Conservation (phyloP, 1,284 basidiomycete species). For the Rhodotorula sp. region DNA sequence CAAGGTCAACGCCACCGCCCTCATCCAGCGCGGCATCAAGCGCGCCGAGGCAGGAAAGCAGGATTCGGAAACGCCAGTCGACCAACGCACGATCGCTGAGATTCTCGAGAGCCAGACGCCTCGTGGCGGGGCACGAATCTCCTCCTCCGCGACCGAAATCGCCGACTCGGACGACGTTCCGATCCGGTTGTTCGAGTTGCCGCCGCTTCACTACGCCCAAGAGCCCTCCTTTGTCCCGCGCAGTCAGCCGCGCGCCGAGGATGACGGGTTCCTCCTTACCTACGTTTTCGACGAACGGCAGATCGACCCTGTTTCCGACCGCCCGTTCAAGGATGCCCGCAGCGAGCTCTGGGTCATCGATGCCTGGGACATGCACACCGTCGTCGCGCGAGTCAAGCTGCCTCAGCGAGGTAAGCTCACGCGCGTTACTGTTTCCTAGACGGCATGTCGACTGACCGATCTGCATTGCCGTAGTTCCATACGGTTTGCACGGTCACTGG, state of each 20-base stretch:
- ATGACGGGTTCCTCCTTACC: constrained; percentile 55
- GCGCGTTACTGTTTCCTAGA: not conserved
- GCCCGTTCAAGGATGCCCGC: constrained; percentile 46
- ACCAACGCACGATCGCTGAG: constrained; percentile 49
- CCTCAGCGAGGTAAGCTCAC: constrained; percentile 49
- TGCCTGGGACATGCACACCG: constrained; percentile 49
- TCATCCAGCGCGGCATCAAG: constrained; percentile 47
- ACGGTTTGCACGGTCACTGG: constrained; percentile 49
- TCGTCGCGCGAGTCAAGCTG: constrained; percentile 52
- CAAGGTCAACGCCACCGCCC: constrained; percentile 51
- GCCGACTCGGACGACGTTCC: constrained; percentile 30
- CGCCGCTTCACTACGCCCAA: constrained; percentile 52
- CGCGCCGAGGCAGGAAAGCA: constrained; percentile 42
- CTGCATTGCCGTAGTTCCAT: constrained; percentile 43
- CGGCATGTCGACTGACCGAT: not conserved
- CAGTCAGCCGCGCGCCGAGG: constrained; percentile 46
- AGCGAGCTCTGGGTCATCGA: constrained; percentile 55
- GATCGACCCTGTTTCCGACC: constrained; percentile 47
- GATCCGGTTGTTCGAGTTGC: constrained; percentile 52
- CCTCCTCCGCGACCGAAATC: not conserved
- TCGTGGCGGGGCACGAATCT: not conserved
- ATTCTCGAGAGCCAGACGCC: constrained; percentile 47
- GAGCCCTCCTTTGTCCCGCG: constrained; percentile 53
- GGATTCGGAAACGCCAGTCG: constrained; percentile 46
- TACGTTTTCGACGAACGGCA: constrained; percentile 55